A percentile compares a stretch with the other conserved stretches of the same genome.
Evolutionary conservation across 108 stramenopile species (phyloP).

Genomic region (Aurantiochytrium sp.): DNA sequence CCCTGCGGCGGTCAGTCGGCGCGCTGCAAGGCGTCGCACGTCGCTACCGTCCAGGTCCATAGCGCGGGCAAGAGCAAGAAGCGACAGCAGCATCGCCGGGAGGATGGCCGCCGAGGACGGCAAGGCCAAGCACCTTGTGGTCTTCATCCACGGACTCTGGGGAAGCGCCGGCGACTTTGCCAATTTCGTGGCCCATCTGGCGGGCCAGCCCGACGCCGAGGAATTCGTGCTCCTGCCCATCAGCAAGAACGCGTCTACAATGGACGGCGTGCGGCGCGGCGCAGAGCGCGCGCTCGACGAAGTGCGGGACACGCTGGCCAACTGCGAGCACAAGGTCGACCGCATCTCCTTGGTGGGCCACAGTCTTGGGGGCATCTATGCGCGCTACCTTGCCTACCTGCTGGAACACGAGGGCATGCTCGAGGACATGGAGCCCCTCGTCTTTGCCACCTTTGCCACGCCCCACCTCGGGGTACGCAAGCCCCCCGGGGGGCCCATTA

Average conservation of each 20-base stretch:
- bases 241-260: not conserved
- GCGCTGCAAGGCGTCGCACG: no score
- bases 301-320: not conserved
- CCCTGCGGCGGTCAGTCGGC: no score
- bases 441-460: not conserved
- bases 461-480: not conserved
- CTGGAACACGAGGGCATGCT: not conserved
- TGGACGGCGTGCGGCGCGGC: not conserved
- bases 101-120: no score
- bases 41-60: no score
- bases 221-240: not conserved
- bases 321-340: not conserved
- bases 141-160: not conserved
- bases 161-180: not conserved
- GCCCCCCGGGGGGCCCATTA: not conserved
- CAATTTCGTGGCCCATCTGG: not conserved
- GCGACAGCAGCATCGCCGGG: no score
- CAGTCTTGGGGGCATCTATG: not conserved
- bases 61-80: no score
- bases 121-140: constrained; percentile 18
- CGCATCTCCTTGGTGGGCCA: constrained; percentile 24
- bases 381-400: not conserved
- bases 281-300: not conserved
- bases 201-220: not conserved
- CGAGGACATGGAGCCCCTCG: not conserved